Base-by-base conservation (phyloP, 2,329 filamentous ascomycete genomes). In the Beauveria rudraprayagi region DNA sequence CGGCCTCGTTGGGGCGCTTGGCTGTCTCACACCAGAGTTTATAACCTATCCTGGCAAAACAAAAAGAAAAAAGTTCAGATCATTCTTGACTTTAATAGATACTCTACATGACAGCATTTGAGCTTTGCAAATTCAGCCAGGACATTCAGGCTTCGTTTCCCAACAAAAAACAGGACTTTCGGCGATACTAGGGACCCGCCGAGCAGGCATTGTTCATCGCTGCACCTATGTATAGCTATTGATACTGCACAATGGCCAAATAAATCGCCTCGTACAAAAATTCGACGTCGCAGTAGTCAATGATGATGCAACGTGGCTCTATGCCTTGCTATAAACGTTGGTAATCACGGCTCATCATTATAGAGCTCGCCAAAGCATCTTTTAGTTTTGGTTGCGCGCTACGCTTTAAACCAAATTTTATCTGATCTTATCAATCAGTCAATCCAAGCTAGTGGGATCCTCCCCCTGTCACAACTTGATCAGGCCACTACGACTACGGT, bases 221-320 rank as follows among this genome's bases (percentile, higher is more conserved):
- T 64, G 66, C 43, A 66, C 26, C 67, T 67, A 66, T 46, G 67
- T 67, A 66, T 50, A 65, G 62, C 64, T 64, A 11, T 62, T 63
- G 22, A 63, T 60, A 64, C 48, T 19, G 40, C 60, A 43, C 43
- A 28, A 64, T 68, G 0, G 68, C 67, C 19, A 65, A 62, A 46
- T 14, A 65, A 0, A 58, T 11, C 34, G 43, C 67, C 24, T 67
- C 62, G 51, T 69, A 66, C 65, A 64, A 67, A 34, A 66, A 68
- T 26, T 53, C 30, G 4, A 34, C 3, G 30, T 34, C 10, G 30
- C 30, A 34, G 30, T 5, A 34, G 5, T 14, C 14, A 3, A 4
- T 34, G 30, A 14, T 34, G 11, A 14, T 34, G 11, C 30, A 34
- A 14, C 4, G 9, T 34, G 30, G 14, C 11, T 0, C 30, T 34